These are phyloP conservation scores for Zygosaccharomyces rouxii DNA, from an alignment of 805 yeast genomes.

Conservation along the genomic window DNA sequence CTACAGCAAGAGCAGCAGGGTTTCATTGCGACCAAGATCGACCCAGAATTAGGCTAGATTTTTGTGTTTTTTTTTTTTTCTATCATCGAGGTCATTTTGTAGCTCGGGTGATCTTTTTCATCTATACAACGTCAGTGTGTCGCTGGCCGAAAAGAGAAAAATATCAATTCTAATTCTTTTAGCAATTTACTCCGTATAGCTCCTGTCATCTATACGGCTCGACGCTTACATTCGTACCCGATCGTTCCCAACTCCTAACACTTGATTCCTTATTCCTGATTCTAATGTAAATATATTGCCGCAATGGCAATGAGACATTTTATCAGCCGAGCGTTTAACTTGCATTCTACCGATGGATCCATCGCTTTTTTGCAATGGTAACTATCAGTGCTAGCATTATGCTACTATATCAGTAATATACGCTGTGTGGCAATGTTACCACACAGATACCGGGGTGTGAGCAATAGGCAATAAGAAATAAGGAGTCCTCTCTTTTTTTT, in stretches of 20 bases:
- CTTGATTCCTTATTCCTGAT: not conserved
- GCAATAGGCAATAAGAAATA: too few relatives aligned
- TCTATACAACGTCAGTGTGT: not conserved
- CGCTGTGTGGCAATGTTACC: too few relatives aligned
- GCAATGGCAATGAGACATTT: conserved; percentile 1
- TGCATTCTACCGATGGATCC: too few relatives aligned
- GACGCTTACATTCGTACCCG: not conserved
- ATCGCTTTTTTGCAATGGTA: too few relatives aligned
- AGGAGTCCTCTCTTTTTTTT: too few relatives aligned
- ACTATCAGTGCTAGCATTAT: too few relatives aligned
- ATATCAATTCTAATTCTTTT: too few relatives aligned
- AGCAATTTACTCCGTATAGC: too few relatives aligned
- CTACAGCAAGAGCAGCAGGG: not conserved
- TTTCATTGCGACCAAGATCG: not conserved
- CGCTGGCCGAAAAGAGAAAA: too few relatives aligned
- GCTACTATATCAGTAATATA: too few relatives aligned
- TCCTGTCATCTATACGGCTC: not conserved
- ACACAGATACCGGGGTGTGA: too few relatives aligned
- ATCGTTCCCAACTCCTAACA: not conserved
- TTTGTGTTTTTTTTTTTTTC: not conserved
- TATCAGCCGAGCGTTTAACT: not conserved
- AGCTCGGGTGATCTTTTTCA: not conserved
- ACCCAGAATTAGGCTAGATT: not conserved
- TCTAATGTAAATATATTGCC: not conserved
- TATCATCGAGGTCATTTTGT: not conserved